A percentile compares a stretch with the other conserved stretches of the same genome.
Evolutionary conservation across 2,329 filamentous ascomycete species (phyloP).

Genomic region (Fusarium decemcellulare): DNA sequence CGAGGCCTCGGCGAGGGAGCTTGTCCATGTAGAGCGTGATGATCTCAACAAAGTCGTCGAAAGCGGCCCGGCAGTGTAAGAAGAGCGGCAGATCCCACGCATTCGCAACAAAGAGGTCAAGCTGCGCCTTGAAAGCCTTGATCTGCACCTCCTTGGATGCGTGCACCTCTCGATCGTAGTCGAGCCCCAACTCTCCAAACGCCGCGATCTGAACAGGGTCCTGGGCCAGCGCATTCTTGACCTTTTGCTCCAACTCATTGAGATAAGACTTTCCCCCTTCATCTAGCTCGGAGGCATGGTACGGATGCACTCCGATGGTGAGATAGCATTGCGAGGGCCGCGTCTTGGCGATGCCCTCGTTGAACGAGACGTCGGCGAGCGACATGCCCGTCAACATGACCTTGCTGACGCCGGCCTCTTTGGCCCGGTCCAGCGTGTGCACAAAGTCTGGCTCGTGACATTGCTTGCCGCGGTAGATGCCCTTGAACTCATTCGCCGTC

Average conservation of each 20-base stretch:
- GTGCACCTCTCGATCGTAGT: constrained; percentile 62
- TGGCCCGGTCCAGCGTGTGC: constrained; percentile 57
- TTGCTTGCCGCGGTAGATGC: constrained; percentile 64
- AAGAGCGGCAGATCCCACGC: constrained; percentile 45
- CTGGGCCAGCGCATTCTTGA: constrained; percentile 44
- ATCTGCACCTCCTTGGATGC: constrained; percentile 54
- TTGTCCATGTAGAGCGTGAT: constrained; percentile 55
- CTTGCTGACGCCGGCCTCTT: constrained; percentile 57
- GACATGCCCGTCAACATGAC: constrained; percentile 59
- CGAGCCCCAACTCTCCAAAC: constrained; percentile 65
- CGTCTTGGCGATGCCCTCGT: constrained; percentile 47
- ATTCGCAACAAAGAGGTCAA: constrained; percentile 45
- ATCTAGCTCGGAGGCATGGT: constrained; percentile 62
- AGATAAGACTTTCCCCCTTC: constrained; percentile 44
- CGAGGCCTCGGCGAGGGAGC: constrained; percentile 40
- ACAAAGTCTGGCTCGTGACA: constrained; percentile 62
- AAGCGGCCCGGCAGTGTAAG: constrained; percentile 45
- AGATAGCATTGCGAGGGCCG: constrained; percentile 55
- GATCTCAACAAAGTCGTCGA: constrained; percentile 50
- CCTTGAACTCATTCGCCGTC: constrained; percentile 62
- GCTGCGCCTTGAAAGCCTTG: constrained; percentile 42
- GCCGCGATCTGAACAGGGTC: constrained; percentile 54
- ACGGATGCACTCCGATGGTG: constrained; percentile 66
- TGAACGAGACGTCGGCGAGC: constrained; percentile 47
- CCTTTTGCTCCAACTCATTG: constrained; percentile 39